phyloP scores from a whole-genome alignment of 768 basidiomycete species.

The Paxillus involutus region DNA sequence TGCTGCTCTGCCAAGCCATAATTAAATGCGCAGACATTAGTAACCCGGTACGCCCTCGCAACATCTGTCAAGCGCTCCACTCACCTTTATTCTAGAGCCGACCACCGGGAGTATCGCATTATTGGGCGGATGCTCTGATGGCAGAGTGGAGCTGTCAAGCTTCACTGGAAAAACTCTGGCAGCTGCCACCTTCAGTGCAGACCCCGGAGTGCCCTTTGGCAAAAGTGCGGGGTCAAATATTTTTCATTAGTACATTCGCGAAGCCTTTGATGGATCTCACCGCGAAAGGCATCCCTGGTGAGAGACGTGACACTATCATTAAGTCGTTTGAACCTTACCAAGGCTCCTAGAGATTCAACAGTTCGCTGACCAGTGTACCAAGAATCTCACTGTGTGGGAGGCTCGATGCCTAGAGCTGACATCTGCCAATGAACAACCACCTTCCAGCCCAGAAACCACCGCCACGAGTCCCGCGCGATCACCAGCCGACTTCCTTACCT shows the following conservation, averaged over 20 bases:
- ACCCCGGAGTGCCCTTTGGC: constrained; percentile 50
- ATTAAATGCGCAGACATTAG: constrained; percentile 99
- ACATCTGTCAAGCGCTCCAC: constrained; percentile 1
- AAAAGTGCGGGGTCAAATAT: constrained; percentile 84
- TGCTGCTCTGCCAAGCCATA: constrained; percentile 83
- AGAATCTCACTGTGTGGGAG: constrained; percentile 73
- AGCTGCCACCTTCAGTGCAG: constrained; percentile 60
- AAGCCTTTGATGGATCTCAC: constrained; percentile 82
- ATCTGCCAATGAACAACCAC: constrained; percentile 14
- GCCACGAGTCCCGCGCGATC: constrained; percentile 27
- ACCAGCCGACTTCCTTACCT: constrained; percentile 47
- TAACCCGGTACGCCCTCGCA: constrained; percentile 75
- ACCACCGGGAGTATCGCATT: constrained; percentile 86
- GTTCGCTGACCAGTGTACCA: constrained; percentile 65
- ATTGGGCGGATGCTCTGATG: constrained; percentile 89
- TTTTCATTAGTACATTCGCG: constrained; percentile 82
- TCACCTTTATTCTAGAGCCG: constrained; percentile 60
- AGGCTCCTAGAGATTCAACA: constrained; percentile 55
- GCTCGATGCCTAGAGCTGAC: constrained; percentile 43
- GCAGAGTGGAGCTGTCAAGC: constrained; percentile 93
- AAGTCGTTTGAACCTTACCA: constrained; percentile 9
- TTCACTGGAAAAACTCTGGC: constrained; percentile 75
- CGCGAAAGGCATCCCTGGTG: constrained; percentile 72
- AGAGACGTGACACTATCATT: constrained; percentile 12
- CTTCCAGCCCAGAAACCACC: constrained; percentile 4